phyloP scores from a whole-genome alignment of 495 filamentous ascomycete genomes.

The Penicillium simplicissimum region DNA sequence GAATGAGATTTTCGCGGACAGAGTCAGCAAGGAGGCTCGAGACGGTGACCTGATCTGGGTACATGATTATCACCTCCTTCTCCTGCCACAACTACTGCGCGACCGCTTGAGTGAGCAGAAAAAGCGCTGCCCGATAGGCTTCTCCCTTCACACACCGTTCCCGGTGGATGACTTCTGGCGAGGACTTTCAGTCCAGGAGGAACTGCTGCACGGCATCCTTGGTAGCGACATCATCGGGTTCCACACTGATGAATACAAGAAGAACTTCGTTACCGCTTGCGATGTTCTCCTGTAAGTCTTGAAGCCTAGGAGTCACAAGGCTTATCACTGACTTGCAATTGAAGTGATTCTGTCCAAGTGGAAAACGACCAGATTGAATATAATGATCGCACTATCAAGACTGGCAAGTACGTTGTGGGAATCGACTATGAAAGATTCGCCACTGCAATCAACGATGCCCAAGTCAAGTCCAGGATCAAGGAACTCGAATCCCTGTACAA shows the following conservation, averaged over 20 bases:
- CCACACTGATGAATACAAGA: constrained; percentile 86
- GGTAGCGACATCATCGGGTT: constrained; percentile 85
- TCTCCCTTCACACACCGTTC: constrained; percentile 89
- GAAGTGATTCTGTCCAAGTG: neutral
- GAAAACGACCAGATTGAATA: neutral
- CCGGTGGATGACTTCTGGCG: constrained; percentile 87
- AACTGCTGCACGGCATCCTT: constrained; percentile 71
- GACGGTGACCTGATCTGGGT: constrained; percentile 88
- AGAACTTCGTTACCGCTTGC: constrained; percentile 83
- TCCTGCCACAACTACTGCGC: constrained; percentile 79
- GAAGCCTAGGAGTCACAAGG: neutral
- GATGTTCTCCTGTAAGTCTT: constrained; percentile 69
- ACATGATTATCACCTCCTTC: constrained; percentile 89
- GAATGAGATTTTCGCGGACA: constrained; percentile 74
- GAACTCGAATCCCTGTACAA: constrained; percentile 76
- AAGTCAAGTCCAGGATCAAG: constrained; percentile 74
- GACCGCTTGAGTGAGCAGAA: constrained; percentile 64
- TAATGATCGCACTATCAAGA: neutral
- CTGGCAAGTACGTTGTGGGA: constrained; percentile 53
- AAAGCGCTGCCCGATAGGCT: constrained; percentile 82
- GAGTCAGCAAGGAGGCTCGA: constrained; percentile 67
- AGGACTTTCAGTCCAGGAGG: constrained; percentile 78
- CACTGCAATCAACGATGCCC: constrained; percentile 68
- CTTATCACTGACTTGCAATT: neutral
- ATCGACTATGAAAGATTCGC: constrained; percentile 88